These are phyloP conservation scores for Geranium rotundifolium DNA, from an alignment of 345 rosid species.

Conservation along the genomic window DNA sequence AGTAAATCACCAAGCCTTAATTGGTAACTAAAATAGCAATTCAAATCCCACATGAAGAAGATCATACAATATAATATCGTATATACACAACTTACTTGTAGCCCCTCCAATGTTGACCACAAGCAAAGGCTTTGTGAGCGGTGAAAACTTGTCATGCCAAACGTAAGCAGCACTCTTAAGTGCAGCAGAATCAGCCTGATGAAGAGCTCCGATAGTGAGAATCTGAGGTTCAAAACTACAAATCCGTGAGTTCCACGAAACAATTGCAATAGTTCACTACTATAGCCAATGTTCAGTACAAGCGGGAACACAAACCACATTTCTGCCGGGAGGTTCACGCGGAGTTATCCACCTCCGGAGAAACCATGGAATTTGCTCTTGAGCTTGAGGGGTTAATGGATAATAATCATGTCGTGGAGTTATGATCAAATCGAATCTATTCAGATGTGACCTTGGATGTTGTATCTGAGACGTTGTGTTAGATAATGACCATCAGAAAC, in stretches of 20 bases:
- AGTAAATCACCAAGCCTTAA: too few relatives aligned
- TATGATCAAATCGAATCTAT: constrained; percentile 79
- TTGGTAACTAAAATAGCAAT: neutral
- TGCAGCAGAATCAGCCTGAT: constrained; percentile 58
- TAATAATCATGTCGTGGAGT: constrained; percentile 85
- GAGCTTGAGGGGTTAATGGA: constrained; percentile 64
- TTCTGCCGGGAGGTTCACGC: constrained; percentile 52
- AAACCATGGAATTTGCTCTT: constrained; percentile 58
- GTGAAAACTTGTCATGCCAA: constrained; percentile 64
- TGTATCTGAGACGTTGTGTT: constrained; percentile 45
- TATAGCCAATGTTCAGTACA: neutral
- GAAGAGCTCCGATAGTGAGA: constrained; percentile 84
- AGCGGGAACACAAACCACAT: constrained; percentile 51
- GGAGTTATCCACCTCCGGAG: constrained; percentile 73
- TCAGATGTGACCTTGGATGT: constrained; percentile 67
- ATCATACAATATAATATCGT: neutral
- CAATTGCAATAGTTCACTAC: neutral
- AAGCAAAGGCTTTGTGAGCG: constrained; percentile 69
- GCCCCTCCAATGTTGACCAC: constrained; percentile 95
- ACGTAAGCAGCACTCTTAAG: constrained; percentile 50
- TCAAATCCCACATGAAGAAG: neutral
- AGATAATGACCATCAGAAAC: too few relatives aligned
- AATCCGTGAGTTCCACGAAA: constrained; percentile 11
- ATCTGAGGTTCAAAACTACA: constrained; percentile 32
- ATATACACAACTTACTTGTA: constrained; percentile 41